Percentiles rank a stretch among this genome's conserved stretches.
Evolutionary conservation across 2,329 filamentous ascomycete species (phyloP).

Genomic region (Paecilomyces sp.): DNA sequence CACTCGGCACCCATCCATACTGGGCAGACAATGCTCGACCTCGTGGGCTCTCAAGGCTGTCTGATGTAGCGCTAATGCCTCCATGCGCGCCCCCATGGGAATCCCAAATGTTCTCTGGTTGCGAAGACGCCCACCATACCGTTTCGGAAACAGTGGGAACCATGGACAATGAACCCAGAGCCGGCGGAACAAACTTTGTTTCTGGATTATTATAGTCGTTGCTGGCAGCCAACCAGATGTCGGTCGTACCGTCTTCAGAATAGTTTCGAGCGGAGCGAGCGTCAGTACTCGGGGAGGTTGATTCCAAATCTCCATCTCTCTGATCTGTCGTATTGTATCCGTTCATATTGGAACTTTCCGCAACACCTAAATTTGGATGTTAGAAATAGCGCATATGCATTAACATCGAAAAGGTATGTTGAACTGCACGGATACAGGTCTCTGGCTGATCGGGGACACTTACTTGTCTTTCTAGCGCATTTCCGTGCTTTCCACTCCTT

Average conservation of each 20-base stretch:
- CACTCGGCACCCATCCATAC: neutral
- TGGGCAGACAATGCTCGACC: neutral
- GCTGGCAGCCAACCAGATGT: neutral
- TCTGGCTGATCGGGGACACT: neutral
- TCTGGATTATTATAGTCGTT: neutral
- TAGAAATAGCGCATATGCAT: neutral
- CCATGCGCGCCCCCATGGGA: neutral
- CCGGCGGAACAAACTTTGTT: neutral
- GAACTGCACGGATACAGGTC: neutral
- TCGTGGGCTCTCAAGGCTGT: neutral
- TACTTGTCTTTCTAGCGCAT: conserved; percentile 1
- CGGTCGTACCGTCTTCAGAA: neutral
- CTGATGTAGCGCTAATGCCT: neutral
- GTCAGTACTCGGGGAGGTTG: neutral
- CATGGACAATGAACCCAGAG: neutral
- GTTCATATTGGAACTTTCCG: neutral
- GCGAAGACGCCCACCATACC: neutral
- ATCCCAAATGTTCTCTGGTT: neutral
- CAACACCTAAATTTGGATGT: neutral
- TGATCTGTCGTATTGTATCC: neutral
- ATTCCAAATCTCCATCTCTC: neutral
- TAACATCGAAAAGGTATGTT: neutral
- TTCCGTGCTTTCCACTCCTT: conserved; percentile 3
- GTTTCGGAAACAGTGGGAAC: neutral
- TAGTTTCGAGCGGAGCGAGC: neutral